Evolutionary conservation across 805 yeast genomes (phyloP).

Genomic region (Ogataea populi-albae): DNA sequence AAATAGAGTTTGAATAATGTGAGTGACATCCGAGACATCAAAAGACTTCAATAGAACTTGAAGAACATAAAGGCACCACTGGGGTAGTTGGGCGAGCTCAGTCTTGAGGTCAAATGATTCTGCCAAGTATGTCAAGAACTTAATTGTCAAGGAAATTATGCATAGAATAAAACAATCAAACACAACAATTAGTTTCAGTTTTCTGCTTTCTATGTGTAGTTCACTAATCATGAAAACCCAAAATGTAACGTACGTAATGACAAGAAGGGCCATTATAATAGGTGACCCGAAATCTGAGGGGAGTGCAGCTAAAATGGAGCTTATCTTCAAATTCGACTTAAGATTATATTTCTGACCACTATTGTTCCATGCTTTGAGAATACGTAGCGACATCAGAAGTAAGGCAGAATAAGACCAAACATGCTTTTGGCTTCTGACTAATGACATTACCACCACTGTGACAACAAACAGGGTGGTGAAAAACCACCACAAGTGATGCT

Average conservation of each 20-base stretch:
- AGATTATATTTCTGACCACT: constrained; percentile 78
- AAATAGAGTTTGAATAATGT: constrained; percentile 23
- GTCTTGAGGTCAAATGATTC: constrained; percentile 1
- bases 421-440: constrained; percentile 6
- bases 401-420: constrained; percentile 14
- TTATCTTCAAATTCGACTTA: constrained; percentile 47
- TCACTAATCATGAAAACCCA: constrained; percentile 5
- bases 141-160: background rate
- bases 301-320: constrained; percentile 37
- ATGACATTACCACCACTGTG: constrained; percentile 13
- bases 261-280: constrained; percentile 16
- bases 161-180: background rate
- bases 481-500: constrained; percentile 97
- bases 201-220: background rate
- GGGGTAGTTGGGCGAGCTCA: constrained; percentile 12
- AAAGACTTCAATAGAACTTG: constrained; percentile 33
- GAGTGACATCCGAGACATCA: constrained; percentile 29
- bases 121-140: constrained; percentile 1
- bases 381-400: constrained; percentile 43
- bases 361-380: constrained; percentile 80
- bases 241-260: constrained; percentile 18
- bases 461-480: constrained; percentile 38
- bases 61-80: constrained; percentile 22
- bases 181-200: background rate
- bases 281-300: constrained; percentile 23